Percentiles rank a stretch among this genome's conserved stretches.
Evolutionary conservation across 129 eudicot species (phyloP).

Genomic region (Arctium lappa): DNA sequence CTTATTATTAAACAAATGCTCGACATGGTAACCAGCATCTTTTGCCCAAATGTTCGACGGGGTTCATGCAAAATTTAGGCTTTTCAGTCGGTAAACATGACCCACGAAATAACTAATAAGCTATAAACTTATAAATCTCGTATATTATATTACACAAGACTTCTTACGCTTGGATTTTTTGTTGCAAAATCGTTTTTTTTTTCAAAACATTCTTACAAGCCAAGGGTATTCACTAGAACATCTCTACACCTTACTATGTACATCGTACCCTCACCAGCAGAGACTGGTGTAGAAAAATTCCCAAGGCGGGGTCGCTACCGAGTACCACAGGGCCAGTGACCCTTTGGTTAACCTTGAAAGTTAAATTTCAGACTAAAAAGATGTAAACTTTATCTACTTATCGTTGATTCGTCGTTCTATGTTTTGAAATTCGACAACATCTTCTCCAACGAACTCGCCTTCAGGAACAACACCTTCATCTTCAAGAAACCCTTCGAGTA

Average conservation of each 20-base stretch:
- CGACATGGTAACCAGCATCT: background rate
- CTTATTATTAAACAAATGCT: background rate
- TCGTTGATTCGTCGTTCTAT: background rate
- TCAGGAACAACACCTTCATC: slow-evolving; percentile 44
- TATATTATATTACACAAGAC: background rate
- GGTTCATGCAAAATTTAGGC: background rate
- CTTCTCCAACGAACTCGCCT: slow-evolving; percentile 50
- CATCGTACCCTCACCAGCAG: too few species aligned
- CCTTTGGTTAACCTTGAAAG: slow-evolving; percentile 1
- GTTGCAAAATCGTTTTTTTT: too few species aligned
- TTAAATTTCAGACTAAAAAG: background rate
- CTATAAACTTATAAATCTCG: background rate
- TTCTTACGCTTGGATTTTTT: too few species aligned
- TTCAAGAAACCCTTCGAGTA: slow-evolving; percentile 34
- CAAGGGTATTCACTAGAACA: too few species aligned
- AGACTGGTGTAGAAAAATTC: too few species aligned
- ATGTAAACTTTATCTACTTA: background rate
- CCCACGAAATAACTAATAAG: background rate
- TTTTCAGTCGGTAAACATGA: background rate
- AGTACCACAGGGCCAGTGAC: background rate
- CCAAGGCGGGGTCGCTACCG: too few species aligned
- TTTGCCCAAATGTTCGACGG: too few species aligned
- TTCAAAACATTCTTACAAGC: too few species aligned
- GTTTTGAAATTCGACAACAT: slow-evolving; percentile 36
- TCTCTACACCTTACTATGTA: background rate